phyloP scores from a whole-genome alignment of 768 basidiomycete genomes.

The Rhizopogon rudus region DNA sequence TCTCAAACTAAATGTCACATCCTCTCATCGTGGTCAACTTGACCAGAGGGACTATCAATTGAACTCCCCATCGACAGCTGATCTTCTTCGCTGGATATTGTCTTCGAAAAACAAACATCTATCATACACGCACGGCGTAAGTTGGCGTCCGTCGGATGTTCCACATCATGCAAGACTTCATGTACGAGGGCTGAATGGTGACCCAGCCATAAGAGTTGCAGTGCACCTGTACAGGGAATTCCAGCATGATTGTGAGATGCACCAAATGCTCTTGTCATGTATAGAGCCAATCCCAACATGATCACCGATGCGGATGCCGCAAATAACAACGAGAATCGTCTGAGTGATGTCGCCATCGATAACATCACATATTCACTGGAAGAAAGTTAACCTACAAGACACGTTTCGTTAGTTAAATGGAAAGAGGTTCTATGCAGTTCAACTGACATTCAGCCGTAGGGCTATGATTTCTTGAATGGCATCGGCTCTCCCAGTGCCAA shows the following conservation, averaged over 20 bases:
- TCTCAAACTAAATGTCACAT: too few species aligned
- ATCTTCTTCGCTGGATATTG: neutral
- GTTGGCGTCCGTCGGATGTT: neutral
- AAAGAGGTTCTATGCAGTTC: neutral
- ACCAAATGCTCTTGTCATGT: neutral
- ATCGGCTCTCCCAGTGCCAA: neutral
- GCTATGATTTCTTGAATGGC: neutral
- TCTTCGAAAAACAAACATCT: neutral
- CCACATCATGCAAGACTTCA: neutral
- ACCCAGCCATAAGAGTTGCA: constrained; percentile 2
- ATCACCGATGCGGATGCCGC: neutral
- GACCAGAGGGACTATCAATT: neutral
- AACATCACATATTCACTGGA: neutral
- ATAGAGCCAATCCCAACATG: neutral
- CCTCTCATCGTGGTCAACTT: neutral
- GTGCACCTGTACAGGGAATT: neutral
- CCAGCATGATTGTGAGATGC: neutral
- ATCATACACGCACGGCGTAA: constrained; percentile 1
- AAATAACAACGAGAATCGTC: neutral
- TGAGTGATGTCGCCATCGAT: too few species aligned
- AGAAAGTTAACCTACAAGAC: neutral
- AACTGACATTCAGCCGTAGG: neutral
- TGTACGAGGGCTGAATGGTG: neutral
- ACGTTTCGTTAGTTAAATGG: neutral
- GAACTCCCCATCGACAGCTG: neutral